Conservation (phyloP, 1,284 basidiomycete species). For the Rhodotorula sp. region DNA sequence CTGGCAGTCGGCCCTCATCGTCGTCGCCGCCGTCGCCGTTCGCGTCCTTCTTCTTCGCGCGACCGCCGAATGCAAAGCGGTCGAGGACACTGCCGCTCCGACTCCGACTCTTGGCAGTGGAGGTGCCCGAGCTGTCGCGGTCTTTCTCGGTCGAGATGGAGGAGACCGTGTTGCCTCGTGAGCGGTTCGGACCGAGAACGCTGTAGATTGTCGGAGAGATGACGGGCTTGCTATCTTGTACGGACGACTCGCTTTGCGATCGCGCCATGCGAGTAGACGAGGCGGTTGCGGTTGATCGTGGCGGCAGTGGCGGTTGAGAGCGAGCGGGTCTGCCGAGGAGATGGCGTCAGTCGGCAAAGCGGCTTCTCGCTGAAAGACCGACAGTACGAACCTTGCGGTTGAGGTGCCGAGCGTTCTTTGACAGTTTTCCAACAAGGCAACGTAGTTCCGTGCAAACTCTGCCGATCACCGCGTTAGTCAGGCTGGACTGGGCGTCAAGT, state of each 20-base stretch:
- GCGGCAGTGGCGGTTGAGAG: conserved; percentile 5
- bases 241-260: conserved; percentile 27
- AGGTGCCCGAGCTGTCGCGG: background rate
- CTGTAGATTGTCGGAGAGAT: conserved; percentile 9
- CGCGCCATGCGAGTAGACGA: conserved; percentile 25
- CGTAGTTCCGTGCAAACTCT: conserved; percentile 12
- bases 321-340: background rate
- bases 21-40: background rate
- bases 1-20: background rate
- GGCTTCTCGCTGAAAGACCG: accelerated
- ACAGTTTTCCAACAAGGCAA: background rate
- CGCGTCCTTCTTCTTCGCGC: conserved; percentile 1
- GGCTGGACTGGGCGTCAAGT: background rate
- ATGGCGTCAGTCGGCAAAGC: background rate
- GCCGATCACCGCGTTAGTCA: background rate
- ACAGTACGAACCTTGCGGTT: background rate
- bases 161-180: conserved; percentile 6
- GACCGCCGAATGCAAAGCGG: conserved; percentile 23
- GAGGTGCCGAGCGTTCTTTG: background rate
- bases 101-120: conserved; percentile 14
- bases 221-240: background rate
- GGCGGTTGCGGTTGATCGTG: background rate
- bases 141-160: conserved; percentile 5
- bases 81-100: conserved; percentile 26
- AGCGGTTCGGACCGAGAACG: conserved; percentile 17